Evolutionary conservation across 176 grass and related monocot genomes (phyloP).

Genomic region (Triticum monococcum): DNA sequence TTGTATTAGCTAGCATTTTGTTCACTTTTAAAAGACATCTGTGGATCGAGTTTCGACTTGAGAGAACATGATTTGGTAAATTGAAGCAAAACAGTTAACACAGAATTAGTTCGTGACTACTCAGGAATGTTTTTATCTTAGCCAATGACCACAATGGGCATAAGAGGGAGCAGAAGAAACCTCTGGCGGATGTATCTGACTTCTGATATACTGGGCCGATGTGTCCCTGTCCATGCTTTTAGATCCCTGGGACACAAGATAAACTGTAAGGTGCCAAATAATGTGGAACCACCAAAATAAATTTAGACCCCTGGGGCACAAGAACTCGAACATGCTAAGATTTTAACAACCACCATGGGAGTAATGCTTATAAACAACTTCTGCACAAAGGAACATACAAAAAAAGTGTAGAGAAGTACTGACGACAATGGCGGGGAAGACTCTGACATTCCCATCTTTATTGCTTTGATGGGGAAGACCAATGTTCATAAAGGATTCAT

Average conservation of each 20-base stretch:
- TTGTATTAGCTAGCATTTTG: background rate
- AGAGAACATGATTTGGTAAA: background rate
- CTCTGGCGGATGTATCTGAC: constrained; percentile 71
- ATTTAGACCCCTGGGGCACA: background rate
- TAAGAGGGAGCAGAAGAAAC: constrained; percentile 39
- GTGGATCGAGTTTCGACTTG: background rate
- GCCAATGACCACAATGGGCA: background rate
- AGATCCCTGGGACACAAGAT: constrained; percentile 32
- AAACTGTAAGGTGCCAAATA: constrained; percentile 12
- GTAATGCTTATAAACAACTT: background rate
- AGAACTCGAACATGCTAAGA: background rate
- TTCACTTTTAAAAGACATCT: background rate
- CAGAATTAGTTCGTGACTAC: background rate
- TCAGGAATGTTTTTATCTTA: background rate
- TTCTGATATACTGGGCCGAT: constrained; percentile 54
- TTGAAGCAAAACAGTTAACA: background rate
- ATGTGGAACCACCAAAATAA: background rate
- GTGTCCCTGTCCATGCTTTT: constrained; percentile 66
- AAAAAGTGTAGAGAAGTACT: constrained; percentile 38
- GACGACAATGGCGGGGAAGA: constrained; percentile 7
- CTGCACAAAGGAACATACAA: background rate
- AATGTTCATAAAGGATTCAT: background rate
- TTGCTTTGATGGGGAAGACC: background rate
- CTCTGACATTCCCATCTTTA: background rate
- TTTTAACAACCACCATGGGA: background rate